Evolutionary conservation across 1,139 yeast species (phyloP).

Genomic region (Pichia sp.): DNA sequence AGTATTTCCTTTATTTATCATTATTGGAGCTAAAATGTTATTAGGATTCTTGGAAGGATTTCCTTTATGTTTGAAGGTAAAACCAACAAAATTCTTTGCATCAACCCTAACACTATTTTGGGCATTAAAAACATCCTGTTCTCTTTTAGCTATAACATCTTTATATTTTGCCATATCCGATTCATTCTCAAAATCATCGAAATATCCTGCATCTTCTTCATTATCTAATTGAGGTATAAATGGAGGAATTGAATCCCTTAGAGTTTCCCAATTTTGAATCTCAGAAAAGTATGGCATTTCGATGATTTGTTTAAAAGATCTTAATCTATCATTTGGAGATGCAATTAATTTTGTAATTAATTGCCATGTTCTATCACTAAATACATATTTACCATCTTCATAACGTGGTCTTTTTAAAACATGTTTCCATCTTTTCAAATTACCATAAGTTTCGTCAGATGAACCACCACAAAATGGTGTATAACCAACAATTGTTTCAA

Average conservation of each 20-base stretch:
- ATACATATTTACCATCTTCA: constrained; percentile 84
- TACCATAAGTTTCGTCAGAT: constrained; percentile 91
- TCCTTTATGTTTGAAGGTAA: constrained; percentile 87
- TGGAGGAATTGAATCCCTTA: constrained; percentile 77
- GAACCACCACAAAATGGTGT: constrained; percentile 96
- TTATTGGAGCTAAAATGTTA: constrained; percentile 28
- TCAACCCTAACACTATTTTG: constrained; percentile 50
- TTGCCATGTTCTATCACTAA: constrained; percentile 96
- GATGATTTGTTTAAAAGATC: constrained; percentile 74
- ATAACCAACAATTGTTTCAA: constrained; percentile 88
- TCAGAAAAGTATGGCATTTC: constrained; percentile 78
- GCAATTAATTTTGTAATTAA: constrained; percentile 75
- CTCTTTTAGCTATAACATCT: constrained; percentile 52
- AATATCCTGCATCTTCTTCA: constrained; percentile 97
- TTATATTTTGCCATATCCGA: constrained; percentile 97
- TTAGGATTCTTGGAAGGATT: constrained; percentile 48
- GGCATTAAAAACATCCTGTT: constrained; percentile 62
- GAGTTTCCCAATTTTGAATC: constrained; percentile 58
- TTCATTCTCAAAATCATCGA: constrained; percentile 95
- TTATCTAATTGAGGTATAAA: constrained; percentile 95
- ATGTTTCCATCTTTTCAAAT: constrained; percentile 88
- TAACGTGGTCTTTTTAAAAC: constrained; percentile 86
- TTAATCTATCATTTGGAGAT: constrained; percentile 66
- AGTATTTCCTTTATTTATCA: constrained; percentile 18
- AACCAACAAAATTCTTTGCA: constrained; percentile 79